Evolutionary conservation across 768 basidiomycete genomes (phyloP).

Genomic region (Trametes cubensis): DNA sequence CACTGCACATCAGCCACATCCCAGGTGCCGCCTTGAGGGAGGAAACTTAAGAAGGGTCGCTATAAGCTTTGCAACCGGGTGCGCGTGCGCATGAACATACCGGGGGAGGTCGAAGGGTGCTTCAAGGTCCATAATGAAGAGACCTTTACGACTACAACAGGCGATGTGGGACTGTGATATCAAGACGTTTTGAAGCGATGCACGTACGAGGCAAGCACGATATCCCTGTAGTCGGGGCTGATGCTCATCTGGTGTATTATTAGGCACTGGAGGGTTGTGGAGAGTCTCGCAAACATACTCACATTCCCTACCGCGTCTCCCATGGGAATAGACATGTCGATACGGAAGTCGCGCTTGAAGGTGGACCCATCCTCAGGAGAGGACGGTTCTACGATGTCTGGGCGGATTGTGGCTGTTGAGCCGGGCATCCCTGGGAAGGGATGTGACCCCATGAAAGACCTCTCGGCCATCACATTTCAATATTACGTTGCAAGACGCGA

Average conservation of each 20-base stretch:
- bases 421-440: slow-evolving; percentile 20
- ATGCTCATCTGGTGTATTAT: slow-evolving; percentile 76
- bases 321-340: slow-evolving; percentile 78
- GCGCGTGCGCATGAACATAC: slow-evolving; percentile 22
- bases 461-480: slow-evolving; percentile 23
- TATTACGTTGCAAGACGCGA: slow-evolving; percentile 1
- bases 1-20: slow-evolving; percentile 93
- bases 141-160: slow-evolving; percentile 67
- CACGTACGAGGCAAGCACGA: slow-evolving; percentile 85
- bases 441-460: slow-evolving; percentile 14
- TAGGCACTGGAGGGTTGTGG: slow-evolving; percentile 32
- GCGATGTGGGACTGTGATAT: background rate
- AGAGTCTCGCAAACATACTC: slow-evolving; percentile 35
- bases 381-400: slow-evolving; percentile 23
- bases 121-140: slow-evolving; percentile 94
- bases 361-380: slow-evolving; percentile 60
- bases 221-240: slow-evolving; percentile 83
- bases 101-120: slow-evolving; percentile 85
- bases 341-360: slow-evolving; percentile 62
- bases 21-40: slow-evolving; percentile 97
- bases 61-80: background rate
- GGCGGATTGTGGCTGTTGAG: slow-evolving; percentile 17
- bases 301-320: slow-evolving; percentile 87
- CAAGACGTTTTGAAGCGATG: background rate
- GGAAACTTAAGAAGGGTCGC: slow-evolving; percentile 46